Conservation (phyloP, 768 basidiomycete genomes). For the Tricholoma sp. region DNA sequence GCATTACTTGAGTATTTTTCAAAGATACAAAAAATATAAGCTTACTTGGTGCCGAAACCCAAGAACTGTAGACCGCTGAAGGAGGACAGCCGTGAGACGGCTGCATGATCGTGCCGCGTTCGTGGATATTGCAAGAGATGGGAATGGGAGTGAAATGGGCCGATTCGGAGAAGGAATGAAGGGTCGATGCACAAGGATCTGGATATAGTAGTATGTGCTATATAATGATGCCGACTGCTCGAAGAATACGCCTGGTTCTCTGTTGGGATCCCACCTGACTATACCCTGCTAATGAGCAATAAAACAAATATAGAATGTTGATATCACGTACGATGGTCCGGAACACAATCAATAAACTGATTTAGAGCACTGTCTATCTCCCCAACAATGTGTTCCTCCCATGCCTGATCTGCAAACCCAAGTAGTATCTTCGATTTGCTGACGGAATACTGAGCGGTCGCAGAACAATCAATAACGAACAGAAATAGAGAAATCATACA, state of each 20-base stretch:
- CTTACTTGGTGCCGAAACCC: slow-evolving; percentile 31
- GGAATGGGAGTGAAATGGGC: slow-evolving; percentile 44
- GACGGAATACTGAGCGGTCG: slow-evolving; percentile 62
- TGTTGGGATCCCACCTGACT: slow-evolving; percentile 51
- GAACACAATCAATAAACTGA: slow-evolving; percentile 61
- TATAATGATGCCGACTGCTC: slow-evolving; percentile 60
- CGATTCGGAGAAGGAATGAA: slow-evolving; percentile 62
- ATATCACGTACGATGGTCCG: slow-evolving; percentile 46
- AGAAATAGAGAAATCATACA: background rate
- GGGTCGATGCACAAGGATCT: slow-evolving; percentile 74
- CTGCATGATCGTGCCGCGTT: slow-evolving; percentile 77
- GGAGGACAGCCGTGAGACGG: slow-evolving; percentile 64
- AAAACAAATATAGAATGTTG: slow-evolving; percentile 12
- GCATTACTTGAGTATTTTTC: too few relatives aligned
- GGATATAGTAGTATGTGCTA: slow-evolving; percentile 46
- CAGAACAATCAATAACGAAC: background rate
- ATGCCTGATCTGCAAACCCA: slow-evolving; percentile 54
- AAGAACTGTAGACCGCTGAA: slow-evolving; percentile 26
- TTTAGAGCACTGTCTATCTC: slow-evolving; percentile 70
- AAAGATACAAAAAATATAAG: background rate
- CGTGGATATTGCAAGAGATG: slow-evolving; percentile 71
- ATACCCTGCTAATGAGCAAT: background rate
- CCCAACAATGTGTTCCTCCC: slow-evolving; percentile 66
- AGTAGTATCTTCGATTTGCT: slow-evolving; percentile 65
- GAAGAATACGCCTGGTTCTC: slow-evolving; percentile 39